Conservation (phyloP, 306 rosid species). For the Oemleria cerasiformis region DNA sequence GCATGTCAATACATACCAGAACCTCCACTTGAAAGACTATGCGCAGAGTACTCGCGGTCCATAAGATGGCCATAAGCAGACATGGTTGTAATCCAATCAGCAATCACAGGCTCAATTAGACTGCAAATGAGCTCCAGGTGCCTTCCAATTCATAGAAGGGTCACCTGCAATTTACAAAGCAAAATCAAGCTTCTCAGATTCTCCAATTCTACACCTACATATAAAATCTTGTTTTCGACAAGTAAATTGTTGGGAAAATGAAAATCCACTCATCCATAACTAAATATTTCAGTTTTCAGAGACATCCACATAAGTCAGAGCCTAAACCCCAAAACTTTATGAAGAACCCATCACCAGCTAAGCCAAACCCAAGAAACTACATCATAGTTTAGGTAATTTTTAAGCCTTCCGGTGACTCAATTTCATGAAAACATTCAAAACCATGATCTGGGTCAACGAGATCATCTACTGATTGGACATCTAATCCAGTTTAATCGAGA, state of each 20-base stretch:
- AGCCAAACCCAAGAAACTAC: background rate
- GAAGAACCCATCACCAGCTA: background rate
- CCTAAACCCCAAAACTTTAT: too few relatives aligned
- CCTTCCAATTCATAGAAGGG: constrained; percentile 33
- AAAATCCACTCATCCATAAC: background rate
- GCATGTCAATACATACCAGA: constrained; percentile 48
- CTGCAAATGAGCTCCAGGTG: constrained; percentile 17
- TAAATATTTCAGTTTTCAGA: background rate
- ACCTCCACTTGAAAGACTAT: constrained; percentile 36
- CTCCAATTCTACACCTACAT: background rate
- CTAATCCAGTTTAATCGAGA: too few relatives aligned
- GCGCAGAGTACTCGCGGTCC: constrained; percentile 58
- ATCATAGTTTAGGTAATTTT: background rate
- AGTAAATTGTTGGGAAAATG: background rate
- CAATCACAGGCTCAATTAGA: constrained; percentile 27
- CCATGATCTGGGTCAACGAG: background rate
- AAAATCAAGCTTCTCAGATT: background rate
- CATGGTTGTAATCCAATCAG: constrained; percentile 35
- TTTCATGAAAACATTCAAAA: background rate
- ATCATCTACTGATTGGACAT: background rate
- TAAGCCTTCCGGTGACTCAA: background rate
- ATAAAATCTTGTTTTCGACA: background rate
- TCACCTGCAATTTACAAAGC: constrained; percentile 37
- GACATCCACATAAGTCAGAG: background rate
- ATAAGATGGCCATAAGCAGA: constrained; percentile 64